phyloP scores from a whole-genome alignment of 306 rosid genomes.

The Rubus parviflorus region DNA sequence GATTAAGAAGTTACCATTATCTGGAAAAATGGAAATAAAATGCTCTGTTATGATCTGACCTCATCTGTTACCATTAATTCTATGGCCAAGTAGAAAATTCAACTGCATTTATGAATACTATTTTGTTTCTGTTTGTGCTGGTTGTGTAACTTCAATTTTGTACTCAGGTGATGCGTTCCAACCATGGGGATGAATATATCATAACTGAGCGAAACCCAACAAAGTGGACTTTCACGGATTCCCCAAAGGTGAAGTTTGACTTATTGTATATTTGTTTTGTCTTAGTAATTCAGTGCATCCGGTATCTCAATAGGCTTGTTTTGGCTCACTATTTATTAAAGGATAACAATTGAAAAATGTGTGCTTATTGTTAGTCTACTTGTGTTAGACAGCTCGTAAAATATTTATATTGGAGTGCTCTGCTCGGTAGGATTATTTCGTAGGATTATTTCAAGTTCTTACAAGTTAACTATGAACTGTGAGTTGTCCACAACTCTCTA shows the following conservation, averaged over 20 bases:
- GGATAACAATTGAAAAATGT: neutral
- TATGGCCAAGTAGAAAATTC: neutral
- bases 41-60: neutral
- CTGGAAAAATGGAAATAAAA: neutral
- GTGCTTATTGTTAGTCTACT: neutral
- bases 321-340: neutral
- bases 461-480: neutral
- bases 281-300: neutral
- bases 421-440: neutral
- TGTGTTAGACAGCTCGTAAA: neutral
- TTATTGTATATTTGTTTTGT: neutral
- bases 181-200: constrained; percentile 64
- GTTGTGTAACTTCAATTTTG: constrained; percentile 14
- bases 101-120: neutral
- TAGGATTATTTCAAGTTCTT: neutral
- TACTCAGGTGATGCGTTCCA: constrained; percentile 68
- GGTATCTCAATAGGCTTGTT: neutral
- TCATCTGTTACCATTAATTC: neutral
- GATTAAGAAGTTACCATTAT: neutral
- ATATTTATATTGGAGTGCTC: neutral
- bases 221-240: constrained; percentile 64
- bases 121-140: constrained; percentile 17
- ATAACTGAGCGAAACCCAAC: constrained; percentile 68
- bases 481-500: neutral
- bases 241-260: constrained; percentile 61